Conservation (phyloP, 495 filamentous ascomycete genomes). For the Pseudotulostoma volvatum region DNA sequence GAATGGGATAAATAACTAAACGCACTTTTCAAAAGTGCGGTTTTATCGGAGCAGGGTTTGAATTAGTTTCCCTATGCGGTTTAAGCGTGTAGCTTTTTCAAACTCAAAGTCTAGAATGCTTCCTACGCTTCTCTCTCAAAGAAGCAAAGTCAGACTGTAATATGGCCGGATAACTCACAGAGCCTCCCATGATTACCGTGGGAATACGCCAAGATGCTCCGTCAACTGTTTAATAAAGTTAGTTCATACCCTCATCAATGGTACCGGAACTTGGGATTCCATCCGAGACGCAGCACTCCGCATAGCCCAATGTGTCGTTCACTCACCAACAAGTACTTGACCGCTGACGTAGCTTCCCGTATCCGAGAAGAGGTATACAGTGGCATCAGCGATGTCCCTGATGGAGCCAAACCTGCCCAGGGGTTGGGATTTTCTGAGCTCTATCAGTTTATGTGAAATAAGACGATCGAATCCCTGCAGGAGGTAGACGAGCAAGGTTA, state of each 20-base stretch:
- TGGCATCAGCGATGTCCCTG: slow-evolving; percentile 83
- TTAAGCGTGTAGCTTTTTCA: not conserved
- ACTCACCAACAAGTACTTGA: slow-evolving; percentile 47
- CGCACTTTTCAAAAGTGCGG: no score
- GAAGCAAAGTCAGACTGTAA: slow-evolving; percentile 39
- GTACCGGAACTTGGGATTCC: no score
- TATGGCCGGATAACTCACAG: slow-evolving; percentile 45
- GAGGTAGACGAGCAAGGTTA: not conserved
- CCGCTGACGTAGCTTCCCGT: slow-evolving; percentile 75
- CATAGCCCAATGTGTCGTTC: no score
- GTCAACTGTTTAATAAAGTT: slow-evolving; percentile 18
- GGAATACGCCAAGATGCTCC: slow-evolving; percentile 31
- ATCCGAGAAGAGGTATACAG: slow-evolving; percentile 70
- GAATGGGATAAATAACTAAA: no score
- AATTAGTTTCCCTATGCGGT: not conserved
- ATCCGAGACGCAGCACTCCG: no score
- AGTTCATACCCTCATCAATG: not conserved
- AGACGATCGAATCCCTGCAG: slow-evolving; percentile 27
- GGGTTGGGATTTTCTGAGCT: slow-evolving; percentile 35
- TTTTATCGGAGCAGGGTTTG: not conserved
- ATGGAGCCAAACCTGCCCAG: slow-evolving; percentile 67
- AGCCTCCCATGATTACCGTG: slow-evolving; percentile 23
- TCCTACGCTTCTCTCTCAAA: slow-evolving; percentile 40
- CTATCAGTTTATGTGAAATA: slow-evolving; percentile 19
- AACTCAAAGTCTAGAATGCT: slow-evolving; percentile 44